Base-by-base conservation (phyloP, 2,329 filamentous ascomycete genomes). In the Albophoma yamanashiensis region DNA sequence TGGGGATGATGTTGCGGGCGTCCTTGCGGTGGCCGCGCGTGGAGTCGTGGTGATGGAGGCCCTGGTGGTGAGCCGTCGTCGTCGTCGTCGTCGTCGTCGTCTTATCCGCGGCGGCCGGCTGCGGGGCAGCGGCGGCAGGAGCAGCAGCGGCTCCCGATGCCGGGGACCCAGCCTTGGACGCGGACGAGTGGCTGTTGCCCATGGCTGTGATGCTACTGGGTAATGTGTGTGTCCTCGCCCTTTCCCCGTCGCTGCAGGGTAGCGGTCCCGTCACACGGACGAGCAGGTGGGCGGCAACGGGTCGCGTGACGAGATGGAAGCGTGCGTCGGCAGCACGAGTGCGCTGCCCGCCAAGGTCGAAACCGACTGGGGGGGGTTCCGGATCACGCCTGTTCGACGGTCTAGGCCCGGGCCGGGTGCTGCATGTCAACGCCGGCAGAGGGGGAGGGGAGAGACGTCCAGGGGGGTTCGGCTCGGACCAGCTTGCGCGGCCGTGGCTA, bases 1-100 rank as follows among this genome's bases (percentile, higher is more conserved):
- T 78, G 62, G 81, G 77, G 68, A 83, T 80, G 68, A 81, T 81
- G 67, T 81, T 80, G 72, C 71, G 70, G 42, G 67, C 66, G 64
- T 73, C 71, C 58, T 77, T 74, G 62, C 70, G 71, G 62, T 69
- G 70, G 62, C 67, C 47, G 63, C 67, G 66, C 59, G 70, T 64
- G 56, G 68, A 68, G 42, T 72, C 69, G 59, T 68, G 67, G 56
- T 62, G 62, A 27, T 60, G 59, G 22, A 36, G 53, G 45, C 56
- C 56, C 17, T 36, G 55, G n/a, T 61, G 61, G 36, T 63, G 64
- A 31, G 27, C 27, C 20, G 63, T 59, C 34, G 60, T 56, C 12
- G 58, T 55, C 20, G 63, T 59, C 34, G 60, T 56, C 12, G 58
- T 55, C 42, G 58, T 59, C 50, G 57, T 55, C 20, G 59, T 55